Base-by-base conservation (phyloP, 2,329 filamentous ascomycete species). In the Biscogniauxia marginata region DNA sequence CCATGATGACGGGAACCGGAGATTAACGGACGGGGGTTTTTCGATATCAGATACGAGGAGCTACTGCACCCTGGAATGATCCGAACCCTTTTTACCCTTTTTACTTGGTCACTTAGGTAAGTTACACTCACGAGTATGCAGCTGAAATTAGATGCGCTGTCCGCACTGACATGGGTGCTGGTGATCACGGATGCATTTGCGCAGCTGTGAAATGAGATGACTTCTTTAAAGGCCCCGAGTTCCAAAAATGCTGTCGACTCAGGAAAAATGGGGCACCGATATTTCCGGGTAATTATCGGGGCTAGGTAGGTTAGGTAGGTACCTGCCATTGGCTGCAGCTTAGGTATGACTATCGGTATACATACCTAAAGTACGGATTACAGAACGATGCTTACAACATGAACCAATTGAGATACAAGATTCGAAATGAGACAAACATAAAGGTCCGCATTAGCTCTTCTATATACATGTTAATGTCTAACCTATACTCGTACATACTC, bases 1-100 rank as follows among this genome's bases (percentile, higher is more conserved):
- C 92, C 92, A 96, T 96, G 62, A 59, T 61, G 51, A 50, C 50
- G 47, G 51, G 20, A 47, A 50, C 61, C 53, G 55, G 56, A 59
- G 39, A 61, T 63, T 54, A 59, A 22, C 46, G 45, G 49, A 45
- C 47, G 22, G 11, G 34, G 24, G 24, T 22, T n/a, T 22, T 49
- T 46, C 34, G 45, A 19, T 48, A 45, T 30, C 39, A 24, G 49
- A 46, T 46, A 43, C 47, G 47, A 48, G 34, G 34, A 20, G 8
- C 34, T 44, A 23, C 22, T 23, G n/a, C 7, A 34, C 55, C 56
- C 45, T 54, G 49, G 54, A 55, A 16, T 7, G 30, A 61, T 57
- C 45, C 46, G 56, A 52, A 51, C 21, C 49, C 54, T 59, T 59
- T 55, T 58, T 58, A 55, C 61, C 58, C 59, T 44, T 46, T 23